These are phyloP conservation scores for Colletotrichum sp. DNA, from an alignment of 2,329 filamentous ascomycete genomes.

Conservation along the genomic window DNA sequence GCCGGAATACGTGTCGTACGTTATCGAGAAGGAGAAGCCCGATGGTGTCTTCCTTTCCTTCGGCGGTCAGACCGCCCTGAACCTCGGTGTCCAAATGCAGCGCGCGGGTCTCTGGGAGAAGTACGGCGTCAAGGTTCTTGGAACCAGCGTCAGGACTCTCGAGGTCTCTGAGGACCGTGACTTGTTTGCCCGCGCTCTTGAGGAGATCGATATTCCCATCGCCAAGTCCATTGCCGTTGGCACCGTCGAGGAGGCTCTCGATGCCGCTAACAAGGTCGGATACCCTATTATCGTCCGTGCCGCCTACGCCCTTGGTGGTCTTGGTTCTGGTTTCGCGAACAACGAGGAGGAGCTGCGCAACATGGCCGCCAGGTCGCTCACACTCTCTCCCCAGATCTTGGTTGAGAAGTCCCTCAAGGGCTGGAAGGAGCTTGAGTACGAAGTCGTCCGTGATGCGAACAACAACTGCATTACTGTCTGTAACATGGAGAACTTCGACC, in stretches of 20 bases:
- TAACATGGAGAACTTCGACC: slow-evolving; percentile 85
- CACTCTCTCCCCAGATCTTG: slow-evolving; percentile 92
- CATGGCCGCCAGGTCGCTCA: slow-evolving; percentile 89
- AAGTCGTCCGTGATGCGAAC: slow-evolving; percentile 93
- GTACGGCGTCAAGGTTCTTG: slow-evolving; percentile 93
- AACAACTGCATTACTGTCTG: slow-evolving; percentile 77
- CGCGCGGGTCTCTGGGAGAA: slow-evolving; percentile 93
- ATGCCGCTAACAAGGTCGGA: slow-evolving; percentile 84
- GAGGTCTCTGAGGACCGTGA: slow-evolving; percentile 96
- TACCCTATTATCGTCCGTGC: slow-evolving; percentile 99
- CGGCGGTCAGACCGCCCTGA: slow-evolving; percentile 95
- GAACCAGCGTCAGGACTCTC: slow-evolving; percentile 91
- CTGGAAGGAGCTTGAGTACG: slow-evolving; percentile 99
- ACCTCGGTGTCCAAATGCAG: slow-evolving; percentile 97
- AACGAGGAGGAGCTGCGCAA: slow-evolving; percentile 93
- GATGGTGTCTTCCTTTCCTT: slow-evolving; percentile 98
- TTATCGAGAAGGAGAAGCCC: slow-evolving; percentile 93
- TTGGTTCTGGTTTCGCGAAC: slow-evolving; percentile 95
- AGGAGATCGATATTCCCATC: slow-evolving; percentile 97
- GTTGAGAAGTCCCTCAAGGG: slow-evolving; percentile 99
- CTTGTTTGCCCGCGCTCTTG: slow-evolving; percentile 91
- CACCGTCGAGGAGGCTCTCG: slow-evolving; percentile 89
- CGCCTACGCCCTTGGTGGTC: slow-evolving; percentile 93
- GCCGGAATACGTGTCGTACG: slow-evolving; percentile 95
- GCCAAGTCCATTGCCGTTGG: slow-evolving; percentile 93